Conservation (phyloP, 768 basidiomycete genomes). For the Russula emetica region DNA sequence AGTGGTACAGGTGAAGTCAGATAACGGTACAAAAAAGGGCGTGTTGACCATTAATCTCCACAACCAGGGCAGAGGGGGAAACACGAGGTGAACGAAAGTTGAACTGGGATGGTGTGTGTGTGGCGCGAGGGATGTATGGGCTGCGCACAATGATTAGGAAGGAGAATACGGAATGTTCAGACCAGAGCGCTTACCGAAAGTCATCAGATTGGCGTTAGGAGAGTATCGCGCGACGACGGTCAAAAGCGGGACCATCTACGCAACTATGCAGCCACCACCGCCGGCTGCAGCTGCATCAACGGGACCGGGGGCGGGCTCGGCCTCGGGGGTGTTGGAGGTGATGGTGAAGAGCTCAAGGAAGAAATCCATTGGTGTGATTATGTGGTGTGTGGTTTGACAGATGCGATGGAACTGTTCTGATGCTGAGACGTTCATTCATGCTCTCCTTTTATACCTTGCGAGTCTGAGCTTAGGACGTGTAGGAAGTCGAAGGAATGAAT, state of each 20-base stretch:
- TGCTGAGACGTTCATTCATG: too few relatives aligned
- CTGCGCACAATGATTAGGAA: not conserved
- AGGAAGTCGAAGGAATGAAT: too few relatives aligned
- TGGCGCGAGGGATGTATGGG: not conserved
- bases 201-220: not conserved
- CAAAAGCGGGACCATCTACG: not conserved
- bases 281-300: not conserved
- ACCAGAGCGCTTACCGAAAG: not conserved
- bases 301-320: not conserved
- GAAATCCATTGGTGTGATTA: slow-evolving; percentile 1
- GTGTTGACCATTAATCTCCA: too few relatives aligned
- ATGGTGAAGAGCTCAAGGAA: not conserved
- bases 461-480: too few relatives aligned
- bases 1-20: too few relatives aligned
- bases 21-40: too few relatives aligned
- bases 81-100: not conserved
- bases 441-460: too few relatives aligned
- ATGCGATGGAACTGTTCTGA: too few relatives aligned
- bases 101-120: too few relatives aligned
- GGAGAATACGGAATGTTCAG: not conserved
- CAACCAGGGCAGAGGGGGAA: too few relatives aligned
- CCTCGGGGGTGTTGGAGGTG: not conserved
- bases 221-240: not conserved
- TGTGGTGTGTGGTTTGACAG: not conserved
- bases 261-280: not conserved